Conservation (phyloP, 1,139 yeast genomes). For the Tardiomyces depauwii region DNA sequence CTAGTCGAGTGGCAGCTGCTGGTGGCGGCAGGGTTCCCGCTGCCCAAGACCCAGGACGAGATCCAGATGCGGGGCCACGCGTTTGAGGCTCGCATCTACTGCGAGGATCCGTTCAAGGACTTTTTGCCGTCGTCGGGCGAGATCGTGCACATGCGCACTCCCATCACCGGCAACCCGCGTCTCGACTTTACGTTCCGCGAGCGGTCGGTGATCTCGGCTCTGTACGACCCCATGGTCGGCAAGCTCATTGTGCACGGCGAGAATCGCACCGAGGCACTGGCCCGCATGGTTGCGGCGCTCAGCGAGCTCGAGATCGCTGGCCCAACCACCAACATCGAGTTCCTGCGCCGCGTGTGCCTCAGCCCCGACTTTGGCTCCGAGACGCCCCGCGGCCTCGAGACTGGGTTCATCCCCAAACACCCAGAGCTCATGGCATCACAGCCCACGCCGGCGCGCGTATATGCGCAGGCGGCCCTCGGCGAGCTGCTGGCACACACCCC, state of each 20-base stretch:
- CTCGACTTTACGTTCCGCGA: constrained; percentile 22
- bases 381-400: constrained; percentile 21
- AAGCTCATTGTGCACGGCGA: constrained; percentile 24
- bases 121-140: constrained; percentile 25
- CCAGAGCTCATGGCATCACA: constrained; percentile 13
- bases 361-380: constrained; percentile 21
- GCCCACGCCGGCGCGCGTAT: constrained; percentile 16
- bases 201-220: constrained; percentile 22
- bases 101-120: constrained; percentile 25
- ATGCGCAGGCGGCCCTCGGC: constrained; percentile 25
- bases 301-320: constrained; percentile 25
- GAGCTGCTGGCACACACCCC: constrained; percentile 8
- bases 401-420: constrained; percentile 25
- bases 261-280: constrained; percentile 22
- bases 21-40: constrained; percentile 66
- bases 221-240: constrained; percentile 28
- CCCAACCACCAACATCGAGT: constrained; percentile 26
- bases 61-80: constrained; percentile 22
- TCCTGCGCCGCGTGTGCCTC: constrained; percentile 20
- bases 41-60: constrained; percentile 24
- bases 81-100: constrained; percentile 25
- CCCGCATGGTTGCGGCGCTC: constrained; percentile 20
- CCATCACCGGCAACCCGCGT: constrained; percentile 20
- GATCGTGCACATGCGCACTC: constrained; percentile 19
- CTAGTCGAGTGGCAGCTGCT: constrained; percentile 89